A percentile compares a stretch with the other conserved stretches of the same genome.
phyloP scores from a whole-genome alignment of 2,329 filamentous ascomycete species.

The Fusarium ambrosium region DNA sequence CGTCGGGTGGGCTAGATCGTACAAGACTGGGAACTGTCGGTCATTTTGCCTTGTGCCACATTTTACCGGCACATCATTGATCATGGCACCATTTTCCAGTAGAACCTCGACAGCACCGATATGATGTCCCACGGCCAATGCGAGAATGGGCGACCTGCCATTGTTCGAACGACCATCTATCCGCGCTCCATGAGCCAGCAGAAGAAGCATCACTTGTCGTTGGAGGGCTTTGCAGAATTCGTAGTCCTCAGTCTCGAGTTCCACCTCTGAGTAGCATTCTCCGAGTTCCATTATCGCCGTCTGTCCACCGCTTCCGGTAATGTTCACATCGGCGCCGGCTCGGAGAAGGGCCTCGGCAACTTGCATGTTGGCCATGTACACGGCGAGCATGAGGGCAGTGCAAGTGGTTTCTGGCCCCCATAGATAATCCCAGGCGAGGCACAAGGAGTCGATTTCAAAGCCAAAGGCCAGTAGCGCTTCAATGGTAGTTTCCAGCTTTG shows the following conservation, averaged over 20 bases:
- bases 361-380: not conserved
- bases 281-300: not conserved
- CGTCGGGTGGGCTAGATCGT: not conserved
- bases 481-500: not conserved
- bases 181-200: not conserved
- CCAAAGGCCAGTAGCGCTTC: not conserved
- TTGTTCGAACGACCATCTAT: not conserved
- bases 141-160: not conserved
- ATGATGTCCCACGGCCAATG: not conserved
- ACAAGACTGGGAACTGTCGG: not conserved
- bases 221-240: not conserved
- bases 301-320: not conserved
- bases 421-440: not conserved
- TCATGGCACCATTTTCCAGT: not conserved
- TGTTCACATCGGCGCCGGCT: not conserved
- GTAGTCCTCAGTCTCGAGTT: not conserved
- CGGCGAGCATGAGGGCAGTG: not conserved
- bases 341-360: not conserved
- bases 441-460: not conserved
- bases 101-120: not conserved
- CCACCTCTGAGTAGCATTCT: not conserved
- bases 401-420: not conserved
- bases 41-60: not conserved
- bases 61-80: not conserved
- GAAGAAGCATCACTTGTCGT: not conserved